phyloP scores from a whole-genome alignment of 805 yeast genomes.

The Cyberlindnera mrakii region DNA sequence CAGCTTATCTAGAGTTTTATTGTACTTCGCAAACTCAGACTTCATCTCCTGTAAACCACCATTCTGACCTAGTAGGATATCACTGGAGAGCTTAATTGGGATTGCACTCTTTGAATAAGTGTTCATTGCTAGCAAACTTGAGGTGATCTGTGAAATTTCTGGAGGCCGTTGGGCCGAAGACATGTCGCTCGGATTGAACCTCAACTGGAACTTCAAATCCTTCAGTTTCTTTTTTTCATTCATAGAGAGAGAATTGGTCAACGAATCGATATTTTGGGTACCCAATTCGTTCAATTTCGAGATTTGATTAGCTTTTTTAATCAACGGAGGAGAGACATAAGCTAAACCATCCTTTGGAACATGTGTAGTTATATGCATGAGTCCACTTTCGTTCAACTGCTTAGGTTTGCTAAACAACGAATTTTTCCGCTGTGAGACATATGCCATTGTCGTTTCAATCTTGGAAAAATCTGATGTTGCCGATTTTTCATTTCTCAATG shows the following conservation, averaged over 20 bases:
- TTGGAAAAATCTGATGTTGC: slow-evolving; percentile 16
- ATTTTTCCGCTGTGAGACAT: slow-evolving; percentile 1
- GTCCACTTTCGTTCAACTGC: slow-evolving; percentile 20
- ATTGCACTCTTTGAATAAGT: slow-evolving; percentile 30
- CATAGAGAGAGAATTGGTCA: slow-evolving; percentile 24
- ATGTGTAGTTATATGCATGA: slow-evolving; percentile 24
- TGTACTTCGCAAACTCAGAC: slow-evolving; percentile 16
- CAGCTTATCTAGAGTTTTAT: slow-evolving; percentile 14
- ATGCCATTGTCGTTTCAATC: slow-evolving; percentile 10
- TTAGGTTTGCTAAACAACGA: slow-evolving; percentile 1
- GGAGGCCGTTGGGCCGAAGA: slow-evolving; percentile 26
- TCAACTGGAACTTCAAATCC: slow-evolving; percentile 25
- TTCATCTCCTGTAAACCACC: slow-evolving; percentile 20
- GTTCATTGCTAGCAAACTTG: slow-evolving; percentile 29
- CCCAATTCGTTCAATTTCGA: slow-evolving; percentile 28
- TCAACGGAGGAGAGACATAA: slow-evolving; percentile 31
- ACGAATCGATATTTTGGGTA: slow-evolving; percentile 28
- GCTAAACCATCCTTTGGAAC: slow-evolving; percentile 31
- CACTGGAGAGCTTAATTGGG: slow-evolving; percentile 36
- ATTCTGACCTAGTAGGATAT: slow-evolving; percentile 22
- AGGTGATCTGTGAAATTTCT: slow-evolving; percentile 23
- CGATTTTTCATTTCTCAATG: slow-evolving; percentile 15
- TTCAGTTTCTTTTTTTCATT: slow-evolving; percentile 24
- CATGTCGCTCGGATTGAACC: slow-evolving; percentile 19
- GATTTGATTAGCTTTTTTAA: slow-evolving; percentile 30